Evolutionary conservation across 306 rosid species (phyloP).

Genomic region (Delonix regia): DNA sequence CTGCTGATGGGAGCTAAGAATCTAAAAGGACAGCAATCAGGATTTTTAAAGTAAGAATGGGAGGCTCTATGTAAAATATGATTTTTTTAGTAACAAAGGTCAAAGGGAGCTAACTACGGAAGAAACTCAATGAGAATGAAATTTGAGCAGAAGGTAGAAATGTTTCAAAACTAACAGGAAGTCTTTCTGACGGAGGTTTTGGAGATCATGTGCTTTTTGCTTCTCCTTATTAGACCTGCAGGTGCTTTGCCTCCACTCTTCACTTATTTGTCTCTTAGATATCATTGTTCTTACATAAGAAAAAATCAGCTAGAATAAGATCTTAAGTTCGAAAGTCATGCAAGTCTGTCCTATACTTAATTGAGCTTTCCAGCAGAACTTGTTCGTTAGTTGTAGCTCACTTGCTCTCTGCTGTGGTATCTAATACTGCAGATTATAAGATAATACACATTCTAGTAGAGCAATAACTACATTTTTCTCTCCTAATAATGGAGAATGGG

Average conservation of each 20-base stretch:
- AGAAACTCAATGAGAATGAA: neutral
- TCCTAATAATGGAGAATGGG: no score
- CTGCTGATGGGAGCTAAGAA: conserved; percentile 4
- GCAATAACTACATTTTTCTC: neutral
- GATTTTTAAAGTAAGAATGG: neutral
- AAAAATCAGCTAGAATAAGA: conserved; percentile 13
- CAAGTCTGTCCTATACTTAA: neutral
- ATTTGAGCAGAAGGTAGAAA: neutral
- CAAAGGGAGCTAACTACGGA: neutral
- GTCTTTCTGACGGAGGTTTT: neutral
- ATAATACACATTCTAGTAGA: neutral
- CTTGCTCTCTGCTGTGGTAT: neutral
- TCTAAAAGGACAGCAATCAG: conserved; percentile 8
- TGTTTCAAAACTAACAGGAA: conserved; percentile 1
- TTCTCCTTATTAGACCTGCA: conserved; percentile 4
- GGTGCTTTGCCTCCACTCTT: neutral
- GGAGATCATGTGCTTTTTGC: neutral
- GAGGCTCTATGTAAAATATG: neutral
- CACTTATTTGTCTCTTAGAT: conserved; percentile 17
- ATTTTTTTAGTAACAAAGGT: neutral
- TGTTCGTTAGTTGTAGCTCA: neutral
- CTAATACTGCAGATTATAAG: conserved; percentile 1
- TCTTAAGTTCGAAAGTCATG: neutral
- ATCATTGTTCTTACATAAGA: neutral
- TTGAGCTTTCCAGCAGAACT: neutral